These are phyloP conservation scores for Ilex asprella DNA, from an alignment of 257 asterid genomes.

Conservation along the genomic window DNA sequence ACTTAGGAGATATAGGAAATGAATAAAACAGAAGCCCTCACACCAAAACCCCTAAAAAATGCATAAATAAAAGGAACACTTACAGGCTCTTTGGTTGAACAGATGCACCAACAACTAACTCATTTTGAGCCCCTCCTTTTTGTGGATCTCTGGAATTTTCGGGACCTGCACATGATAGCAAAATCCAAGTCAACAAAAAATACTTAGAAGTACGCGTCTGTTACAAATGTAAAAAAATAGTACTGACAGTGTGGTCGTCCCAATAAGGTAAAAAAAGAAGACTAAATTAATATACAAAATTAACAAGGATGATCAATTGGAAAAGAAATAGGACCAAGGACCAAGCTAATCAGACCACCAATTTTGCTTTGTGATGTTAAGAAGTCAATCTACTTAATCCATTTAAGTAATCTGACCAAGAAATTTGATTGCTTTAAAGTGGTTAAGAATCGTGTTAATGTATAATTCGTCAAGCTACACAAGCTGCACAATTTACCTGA, in stretches of 20 bases:
- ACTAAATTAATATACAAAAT: background rate
- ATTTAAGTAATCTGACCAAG: too few relatives aligned
- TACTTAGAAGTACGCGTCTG: background rate
- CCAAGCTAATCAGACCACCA: too few relatives aligned
- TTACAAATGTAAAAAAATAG: too few relatives aligned
- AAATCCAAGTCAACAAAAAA: constrained; percentile 13
- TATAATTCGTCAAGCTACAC: too few relatives aligned
- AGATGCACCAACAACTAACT: constrained; percentile 56
- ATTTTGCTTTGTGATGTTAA: too few relatives aligned
- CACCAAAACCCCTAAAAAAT: background rate
- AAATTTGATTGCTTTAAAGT: too few relatives aligned
- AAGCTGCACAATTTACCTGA: too few relatives aligned
- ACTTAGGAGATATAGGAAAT: background rate
- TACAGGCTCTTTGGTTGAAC: constrained; percentile 50
- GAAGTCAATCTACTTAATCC: too few relatives aligned
- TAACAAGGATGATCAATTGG: background rate
- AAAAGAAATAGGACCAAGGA: too few relatives aligned
- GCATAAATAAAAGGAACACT: constrained; percentile 20
- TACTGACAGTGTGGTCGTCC: background rate
- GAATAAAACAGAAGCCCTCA: background rate
- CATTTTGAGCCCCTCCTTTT: constrained; percentile 38
- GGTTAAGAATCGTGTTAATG: too few relatives aligned
- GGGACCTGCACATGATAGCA: constrained; percentile 55
- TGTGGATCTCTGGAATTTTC: constrained; percentile 44
- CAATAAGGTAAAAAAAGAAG: background rate